Percentiles rank a stretch among this genome's conserved stretches.
phyloP scores from a whole-genome alignment of 1,139 yeast genomes.

The Blastobotrys malaysiensis region DNA sequence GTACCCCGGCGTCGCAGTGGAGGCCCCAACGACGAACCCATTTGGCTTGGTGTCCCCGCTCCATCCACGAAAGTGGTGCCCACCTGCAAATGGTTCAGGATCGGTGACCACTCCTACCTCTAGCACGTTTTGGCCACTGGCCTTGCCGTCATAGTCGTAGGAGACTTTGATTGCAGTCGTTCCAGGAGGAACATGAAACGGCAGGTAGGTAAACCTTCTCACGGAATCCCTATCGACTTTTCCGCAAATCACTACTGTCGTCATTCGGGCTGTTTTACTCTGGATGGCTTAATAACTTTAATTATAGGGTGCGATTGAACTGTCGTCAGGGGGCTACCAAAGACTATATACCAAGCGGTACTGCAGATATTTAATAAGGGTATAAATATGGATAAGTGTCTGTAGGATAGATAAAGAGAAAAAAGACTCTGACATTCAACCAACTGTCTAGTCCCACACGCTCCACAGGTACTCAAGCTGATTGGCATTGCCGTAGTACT shows the following conservation, averaged over 20 bases:
- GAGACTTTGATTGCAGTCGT: background rate
- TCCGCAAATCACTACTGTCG: background rate
- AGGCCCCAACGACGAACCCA: background rate
- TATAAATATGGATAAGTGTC: background rate
- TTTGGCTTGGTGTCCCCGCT: background rate
- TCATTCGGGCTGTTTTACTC: background rate
- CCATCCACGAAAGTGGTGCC: background rate
- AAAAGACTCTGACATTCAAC: no score
- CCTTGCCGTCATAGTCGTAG: background rate
- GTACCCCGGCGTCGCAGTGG: slow-evolving; percentile 21
- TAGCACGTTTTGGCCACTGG: background rate
- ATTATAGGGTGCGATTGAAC: no score
- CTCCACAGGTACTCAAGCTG: background rate
- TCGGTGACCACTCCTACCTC: background rate
- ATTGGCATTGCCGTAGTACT: background rate
- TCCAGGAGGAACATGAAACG: background rate
- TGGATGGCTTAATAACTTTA: background rate
- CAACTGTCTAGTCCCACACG: background rate
- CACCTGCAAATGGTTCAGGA: background rate
- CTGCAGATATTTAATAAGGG: no score
- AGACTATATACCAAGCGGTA: no score
- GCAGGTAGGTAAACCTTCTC: background rate
- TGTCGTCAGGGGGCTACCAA: no score
- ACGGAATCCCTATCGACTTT: background rate
- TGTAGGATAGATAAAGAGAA: background rate